Evolutionary conservation across 352 stramenopile species (phyloP), one percentile per base, ranked within the genome.

Genomic region (Globisporangium okanoganense): DNA sequence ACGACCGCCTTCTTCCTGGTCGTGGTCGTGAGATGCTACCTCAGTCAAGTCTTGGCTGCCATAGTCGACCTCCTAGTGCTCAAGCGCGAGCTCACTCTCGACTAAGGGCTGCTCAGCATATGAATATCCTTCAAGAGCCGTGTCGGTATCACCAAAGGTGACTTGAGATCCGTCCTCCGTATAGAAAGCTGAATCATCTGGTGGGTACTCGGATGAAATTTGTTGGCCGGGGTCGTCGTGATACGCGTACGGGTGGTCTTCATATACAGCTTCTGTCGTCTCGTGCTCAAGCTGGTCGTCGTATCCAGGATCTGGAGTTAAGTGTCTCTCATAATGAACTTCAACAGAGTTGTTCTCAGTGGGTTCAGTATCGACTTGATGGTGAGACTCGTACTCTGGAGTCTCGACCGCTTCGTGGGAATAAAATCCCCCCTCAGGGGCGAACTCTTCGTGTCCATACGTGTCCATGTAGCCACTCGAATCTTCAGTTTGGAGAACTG

Each of bases 211-310:
- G 3, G 10, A n/a, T 4, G 22, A 33, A 20, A n/a, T 20, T 10
- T 7, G 24, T 5, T 36, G 13, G 3, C 29, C 22, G 10, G 5
- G 36, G 9, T 35, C 51, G 33, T 33, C 51, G 33, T 33, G 24
- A 58, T 38, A 50, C 24, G 29, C 6, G 10, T 53, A 1, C 22
- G n/a, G 16, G 16, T 36, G 25, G 24, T 36, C 29, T 12, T 53
- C 47, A n/a, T 43, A 4, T 3, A 7, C 45, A 20, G 22, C 22
- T 33, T 6, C 18, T 31, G 13, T 18, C 27, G 31, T 5, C 13
- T 45, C 31, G 33, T 58, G 10, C 24, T 49, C 36, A 49, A 58
- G 25, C 24, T 58, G 52, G 52, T 40, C 52, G 36, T 58, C 31
- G 36, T 58, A 58, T 16, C 1, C 35, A n/a, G 36, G 9, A 25